Conservation (phyloP, 192 early-diverging fungal genomes). For the Coemansia sp. region DNA sequence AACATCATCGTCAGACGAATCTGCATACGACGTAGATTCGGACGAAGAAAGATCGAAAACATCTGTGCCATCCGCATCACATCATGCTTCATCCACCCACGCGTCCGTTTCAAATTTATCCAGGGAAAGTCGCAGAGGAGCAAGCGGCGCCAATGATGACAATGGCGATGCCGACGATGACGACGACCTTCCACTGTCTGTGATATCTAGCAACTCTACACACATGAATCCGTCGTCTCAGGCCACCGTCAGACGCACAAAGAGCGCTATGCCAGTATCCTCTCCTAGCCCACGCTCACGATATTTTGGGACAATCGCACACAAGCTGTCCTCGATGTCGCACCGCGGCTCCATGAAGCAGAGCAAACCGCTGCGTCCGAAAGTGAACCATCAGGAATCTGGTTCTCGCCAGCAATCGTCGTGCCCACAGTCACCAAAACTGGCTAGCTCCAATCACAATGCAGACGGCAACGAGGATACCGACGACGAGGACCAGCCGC, state of each 20-base stretch:
- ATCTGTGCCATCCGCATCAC: slow-evolving; percentile 5
- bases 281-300: slow-evolving; percentile 17
- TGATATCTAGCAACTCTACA: slow-evolving; percentile 32
- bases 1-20: slow-evolving; percentile 30
- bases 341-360: slow-evolving; percentile 10
- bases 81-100: neutral
- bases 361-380: neutral
- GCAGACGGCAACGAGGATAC: neutral
- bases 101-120: neutral
- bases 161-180: slow-evolving; percentile 27
- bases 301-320: neutral
- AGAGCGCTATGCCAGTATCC: slow-evolving; percentile 27
- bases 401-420: neutral
- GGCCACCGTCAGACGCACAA: slow-evolving; percentile 36
- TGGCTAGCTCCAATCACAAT: neutral
- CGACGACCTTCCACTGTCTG: slow-evolving; percentile 45
- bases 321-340: neutral
- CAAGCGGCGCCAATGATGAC: neutral
- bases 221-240: slow-evolving; percentile 15
- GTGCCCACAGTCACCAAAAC: neutral
- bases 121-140: neutral
- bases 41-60: slow-evolving; percentile 15
- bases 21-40: slow-evolving; percentile 18
- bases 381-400: neutral
- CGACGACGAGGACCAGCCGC: slow-evolving; percentile 42